These are phyloP conservation scores for Mycosphaerella sp. DNA, from an alignment of 2,329 filamentous ascomycete species.

Conservation along the genomic window DNA sequence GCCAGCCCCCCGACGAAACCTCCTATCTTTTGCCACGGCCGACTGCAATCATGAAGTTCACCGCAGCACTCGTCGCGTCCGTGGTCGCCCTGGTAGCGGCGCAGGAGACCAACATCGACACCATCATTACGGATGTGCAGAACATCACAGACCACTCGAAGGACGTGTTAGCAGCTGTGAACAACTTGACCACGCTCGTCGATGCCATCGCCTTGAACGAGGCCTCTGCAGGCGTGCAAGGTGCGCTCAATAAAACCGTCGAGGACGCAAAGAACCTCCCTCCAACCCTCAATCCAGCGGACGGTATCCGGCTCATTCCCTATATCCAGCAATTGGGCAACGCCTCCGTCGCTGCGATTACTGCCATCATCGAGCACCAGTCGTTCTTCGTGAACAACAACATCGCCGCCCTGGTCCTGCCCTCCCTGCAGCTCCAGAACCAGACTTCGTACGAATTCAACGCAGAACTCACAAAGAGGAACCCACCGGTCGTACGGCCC, in stretches of 20 bases:
- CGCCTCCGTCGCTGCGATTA: slow-evolving; percentile 9
- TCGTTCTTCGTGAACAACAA: slow-evolving; percentile 10
- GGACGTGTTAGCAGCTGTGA: neutral
- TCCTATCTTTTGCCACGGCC: neutral
- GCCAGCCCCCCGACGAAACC: neutral
- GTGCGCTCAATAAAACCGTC: slow-evolving; percentile 7
- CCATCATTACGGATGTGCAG: slow-evolving; percentile 10
- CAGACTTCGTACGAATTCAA: slow-evolving; percentile 10
- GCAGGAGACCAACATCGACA: slow-evolving; percentile 7
- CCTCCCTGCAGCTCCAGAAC: slow-evolving; percentile 9
- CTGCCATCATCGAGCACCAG: slow-evolving; percentile 6
- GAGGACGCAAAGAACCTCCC: slow-evolving; percentile 10
- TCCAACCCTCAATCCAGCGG: slow-evolving; percentile 2
- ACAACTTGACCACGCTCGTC: slow-evolving; percentile 4
- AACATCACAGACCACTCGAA: slow-evolving; percentile 12
- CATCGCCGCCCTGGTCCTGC: slow-evolving; percentile 4
- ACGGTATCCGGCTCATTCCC: slow-evolving; percentile 11
- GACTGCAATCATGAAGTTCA: neutral
- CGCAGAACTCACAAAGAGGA: slow-evolving; percentile 1
- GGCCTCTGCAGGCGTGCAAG: slow-evolving; percentile 6
- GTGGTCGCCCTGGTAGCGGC: neutral
- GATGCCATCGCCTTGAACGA: slow-evolving; percentile 6
- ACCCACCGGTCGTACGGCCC: slow-evolving; percentile 3
- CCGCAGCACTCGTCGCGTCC: neutral
- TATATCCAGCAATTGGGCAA: slow-evolving; percentile 10